phyloP scores from a whole-genome alignment of 192 early-diverging fungal genomes.

The Diversispora eburnea region DNA sequence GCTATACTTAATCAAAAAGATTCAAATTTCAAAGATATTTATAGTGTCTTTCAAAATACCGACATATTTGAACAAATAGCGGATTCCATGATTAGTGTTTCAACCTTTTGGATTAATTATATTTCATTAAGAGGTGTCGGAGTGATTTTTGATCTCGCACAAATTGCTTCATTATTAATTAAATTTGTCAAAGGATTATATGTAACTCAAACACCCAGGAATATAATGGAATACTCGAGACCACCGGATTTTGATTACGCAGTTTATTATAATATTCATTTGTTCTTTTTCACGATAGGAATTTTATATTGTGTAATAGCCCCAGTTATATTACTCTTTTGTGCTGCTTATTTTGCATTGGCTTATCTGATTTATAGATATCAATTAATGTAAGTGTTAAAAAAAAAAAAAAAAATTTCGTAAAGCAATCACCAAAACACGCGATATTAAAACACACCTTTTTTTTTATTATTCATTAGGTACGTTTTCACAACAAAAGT shows the following conservation, averaged over 20 bases:
- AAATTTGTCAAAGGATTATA: conserved; percentile 56
- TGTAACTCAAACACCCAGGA: conserved; percentile 61
- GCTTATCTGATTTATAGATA: conserved; percentile 71
- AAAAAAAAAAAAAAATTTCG: background rate
- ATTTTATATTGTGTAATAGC: conserved; percentile 70
- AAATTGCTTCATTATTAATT: conserved; percentile 54
- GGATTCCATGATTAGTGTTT: conserved; percentile 42
- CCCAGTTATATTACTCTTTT: conserved; percentile 65
- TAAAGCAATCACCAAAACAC: background rate
- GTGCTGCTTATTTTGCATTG: conserved; percentile 57
- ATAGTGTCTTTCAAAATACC: conserved; percentile 27
- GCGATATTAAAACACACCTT: background rate
- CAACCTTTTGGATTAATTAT: conserved; percentile 75
- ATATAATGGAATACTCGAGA: conserved; percentile 60
- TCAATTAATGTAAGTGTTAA: conserved; percentile 54
- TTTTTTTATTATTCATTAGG: conserved; percentile 27
- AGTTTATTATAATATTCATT: conserved; percentile 60
- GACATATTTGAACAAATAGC: conserved; percentile 41
- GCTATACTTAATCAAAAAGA: conserved; percentile 4
- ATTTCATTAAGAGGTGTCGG: conserved; percentile 62
- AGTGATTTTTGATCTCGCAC: conserved; percentile 66
- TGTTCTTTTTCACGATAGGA: conserved; percentile 71
- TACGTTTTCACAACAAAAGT: conserved; percentile 70
- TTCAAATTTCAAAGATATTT: conserved; percentile 29
- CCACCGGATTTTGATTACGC: conserved; percentile 72